These are phyloP conservation scores for Alisma plantagoaquatica DNA, from an alignment of 106 monocot genomes.

Conservation along the genomic window DNA sequence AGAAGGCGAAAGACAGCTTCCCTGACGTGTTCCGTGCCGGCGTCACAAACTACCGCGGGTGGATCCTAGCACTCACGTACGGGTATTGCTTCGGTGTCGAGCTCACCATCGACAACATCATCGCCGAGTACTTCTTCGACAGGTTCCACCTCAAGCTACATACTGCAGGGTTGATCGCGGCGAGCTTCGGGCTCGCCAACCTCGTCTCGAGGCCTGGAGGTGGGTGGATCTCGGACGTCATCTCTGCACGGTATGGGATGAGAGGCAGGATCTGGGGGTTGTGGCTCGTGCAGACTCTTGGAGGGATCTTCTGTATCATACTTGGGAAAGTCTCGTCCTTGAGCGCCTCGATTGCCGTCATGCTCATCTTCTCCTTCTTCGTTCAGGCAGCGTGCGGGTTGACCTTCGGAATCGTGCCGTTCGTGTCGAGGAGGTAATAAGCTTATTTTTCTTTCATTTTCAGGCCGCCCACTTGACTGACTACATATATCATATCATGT, in stretches of 20 bases:
- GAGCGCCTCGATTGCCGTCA: constrained; percentile 34
- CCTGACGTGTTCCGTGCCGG: constrained; percentile 19
- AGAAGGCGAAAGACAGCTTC: constrained; percentile 58
- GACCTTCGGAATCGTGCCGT: constrained; percentile 81
- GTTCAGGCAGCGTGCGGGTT: constrained; percentile 80
- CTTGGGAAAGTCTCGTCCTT: constrained; percentile 37
- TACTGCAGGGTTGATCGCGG: constrained; percentile 66
- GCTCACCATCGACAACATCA: constrained; percentile 73
- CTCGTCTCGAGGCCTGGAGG: constrained; percentile 65
- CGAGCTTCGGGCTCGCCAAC: constrained; percentile 83
- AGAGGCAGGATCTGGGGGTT: constrained; percentile 82
- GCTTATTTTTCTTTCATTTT: not conserved
- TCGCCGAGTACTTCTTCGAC: constrained; percentile 90
- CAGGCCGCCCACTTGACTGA: not conserved
- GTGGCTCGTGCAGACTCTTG: constrained; percentile 61
- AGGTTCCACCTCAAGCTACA: constrained; percentile 54
- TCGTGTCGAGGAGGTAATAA: constrained; percentile 60
- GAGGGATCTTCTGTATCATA: constrained; percentile 59
- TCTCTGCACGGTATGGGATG: constrained; percentile 53
- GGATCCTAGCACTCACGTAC: constrained; percentile 59
- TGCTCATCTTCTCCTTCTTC: constrained; percentile 80
- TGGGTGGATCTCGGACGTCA: constrained; percentile 49
- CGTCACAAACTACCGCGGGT: constrained; percentile 57
- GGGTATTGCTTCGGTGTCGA: constrained; percentile 93
- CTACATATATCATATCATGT: no score